Percentiles rank a stretch among this genome's conserved stretches.
Evolutionary conservation across 768 basidiomycete species (phyloP).

Genomic region (Mycena crocata): DNA sequence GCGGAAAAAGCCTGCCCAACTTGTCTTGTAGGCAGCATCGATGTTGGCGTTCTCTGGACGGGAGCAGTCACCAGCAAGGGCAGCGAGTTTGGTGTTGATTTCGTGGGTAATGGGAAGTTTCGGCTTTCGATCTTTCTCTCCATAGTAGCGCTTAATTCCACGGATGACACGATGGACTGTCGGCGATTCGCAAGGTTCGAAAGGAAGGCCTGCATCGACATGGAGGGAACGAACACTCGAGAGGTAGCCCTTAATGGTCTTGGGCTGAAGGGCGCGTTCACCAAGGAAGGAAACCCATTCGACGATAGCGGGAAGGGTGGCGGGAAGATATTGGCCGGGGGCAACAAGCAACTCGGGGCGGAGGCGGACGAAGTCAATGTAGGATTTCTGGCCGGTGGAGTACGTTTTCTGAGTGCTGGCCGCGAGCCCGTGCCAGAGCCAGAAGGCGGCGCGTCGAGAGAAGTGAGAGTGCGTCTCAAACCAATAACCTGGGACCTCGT

Average conservation of each 20-base stretch:
- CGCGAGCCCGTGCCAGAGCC: neutral
- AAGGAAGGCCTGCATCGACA: neutral
- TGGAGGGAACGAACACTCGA: slow-evolving; percentile 7
- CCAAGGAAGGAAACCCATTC: neutral
- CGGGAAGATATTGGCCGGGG: neutral
- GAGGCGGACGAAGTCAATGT: neutral
- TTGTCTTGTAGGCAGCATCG: neutral
- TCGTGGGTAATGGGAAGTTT: neutral
- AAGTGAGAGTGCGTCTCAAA: neutral
- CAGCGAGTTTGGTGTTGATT: neutral
- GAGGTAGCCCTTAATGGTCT: slow-evolving; percentile 3
- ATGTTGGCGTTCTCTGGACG: neutral
- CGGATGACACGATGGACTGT: neutral
- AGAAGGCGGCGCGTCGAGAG: neutral
- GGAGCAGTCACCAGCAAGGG: neutral
- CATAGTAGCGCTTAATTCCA: neutral
- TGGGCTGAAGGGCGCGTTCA: neutral
- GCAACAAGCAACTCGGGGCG: neutral
- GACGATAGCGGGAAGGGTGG: neutral
- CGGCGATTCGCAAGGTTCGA: neutral
- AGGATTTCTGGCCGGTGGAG: neutral
- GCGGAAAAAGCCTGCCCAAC: neutral
- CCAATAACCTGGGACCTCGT: neutral
- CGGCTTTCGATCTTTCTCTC: neutral
- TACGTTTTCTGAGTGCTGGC: neutral